Percentiles rank a stretch among this genome's conserved stretches.
These are phyloP conservation scores for Cystobasidium onofrii DNA, from an alignment of 768 basidiomycete genomes.

Conservation along the genomic window DNA sequence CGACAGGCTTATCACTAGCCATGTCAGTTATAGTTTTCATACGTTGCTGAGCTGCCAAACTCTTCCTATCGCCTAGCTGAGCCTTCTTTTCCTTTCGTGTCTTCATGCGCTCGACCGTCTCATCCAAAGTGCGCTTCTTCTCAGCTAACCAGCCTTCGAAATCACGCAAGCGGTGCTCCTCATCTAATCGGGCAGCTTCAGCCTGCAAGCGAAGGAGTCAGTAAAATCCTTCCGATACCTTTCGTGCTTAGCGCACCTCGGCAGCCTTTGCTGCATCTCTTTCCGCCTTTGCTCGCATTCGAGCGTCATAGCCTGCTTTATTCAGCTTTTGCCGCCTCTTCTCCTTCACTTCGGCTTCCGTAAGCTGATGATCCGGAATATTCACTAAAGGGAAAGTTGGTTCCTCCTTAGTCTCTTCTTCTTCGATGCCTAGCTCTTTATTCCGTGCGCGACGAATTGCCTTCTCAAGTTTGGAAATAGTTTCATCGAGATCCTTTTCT, in stretches of 20 bases:
- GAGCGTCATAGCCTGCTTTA: slow-evolving; percentile 88
- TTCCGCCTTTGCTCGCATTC: slow-evolving; percentile 70
- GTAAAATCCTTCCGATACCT: not conserved
- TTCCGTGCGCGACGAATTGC: slow-evolving; percentile 69
- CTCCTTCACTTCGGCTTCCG: slow-evolving; percentile 85
- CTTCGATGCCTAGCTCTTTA: slow-evolving; percentile 68
- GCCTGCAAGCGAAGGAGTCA: slow-evolving; percentile 30
- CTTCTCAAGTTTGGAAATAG: slow-evolving; percentile 75
- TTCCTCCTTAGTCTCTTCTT: slow-evolving; percentile 59
- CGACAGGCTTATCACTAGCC: slow-evolving; percentile 68
- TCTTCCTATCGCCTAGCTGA: slow-evolving; percentile 81
- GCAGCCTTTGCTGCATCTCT: slow-evolving; percentile 71
- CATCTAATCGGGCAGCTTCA: slow-evolving; percentile 58
- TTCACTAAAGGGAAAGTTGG: slow-evolving; percentile 81
- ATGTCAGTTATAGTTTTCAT: slow-evolving; percentile 94
- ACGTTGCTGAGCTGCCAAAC: slow-evolving; percentile 83
- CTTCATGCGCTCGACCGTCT: slow-evolving; percentile 73
- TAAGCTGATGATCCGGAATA: slow-evolving; percentile 74
- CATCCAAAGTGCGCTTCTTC: slow-evolving; percentile 69
- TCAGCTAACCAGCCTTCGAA: slow-evolving; percentile 64
- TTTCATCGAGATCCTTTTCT: slow-evolving; percentile 57
- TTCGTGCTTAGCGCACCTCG: slow-evolving; percentile 32
- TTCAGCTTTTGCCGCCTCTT: slow-evolving; percentile 85
- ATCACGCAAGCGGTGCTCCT: slow-evolving; percentile 66
- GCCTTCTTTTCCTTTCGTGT: slow-evolving; percentile 55